phyloP scores from a whole-genome alignment of 2,329 filamentous ascomycete species.

The Nemania bipapillata region DNA sequence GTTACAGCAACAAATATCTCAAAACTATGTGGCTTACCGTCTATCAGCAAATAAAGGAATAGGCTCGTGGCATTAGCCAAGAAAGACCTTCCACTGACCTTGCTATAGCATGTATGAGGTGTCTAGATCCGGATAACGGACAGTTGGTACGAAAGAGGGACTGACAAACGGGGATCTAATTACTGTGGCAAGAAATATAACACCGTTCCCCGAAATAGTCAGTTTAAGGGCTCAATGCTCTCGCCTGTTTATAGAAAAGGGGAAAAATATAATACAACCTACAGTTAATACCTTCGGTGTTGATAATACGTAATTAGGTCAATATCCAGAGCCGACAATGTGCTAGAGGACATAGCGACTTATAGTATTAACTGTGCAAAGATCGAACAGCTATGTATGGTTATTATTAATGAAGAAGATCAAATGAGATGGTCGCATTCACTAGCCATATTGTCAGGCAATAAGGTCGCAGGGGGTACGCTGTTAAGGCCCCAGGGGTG shows the following conservation, averaged over 20 bases:
- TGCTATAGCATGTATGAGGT: slow-evolving; percentile 17
- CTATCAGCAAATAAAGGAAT: slow-evolving; percentile 10
- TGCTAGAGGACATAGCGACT: background rate
- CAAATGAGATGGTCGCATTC: background rate
- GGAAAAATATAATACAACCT: no score
- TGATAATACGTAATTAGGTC: no score
- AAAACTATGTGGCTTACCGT: background rate
- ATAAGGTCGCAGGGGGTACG: no score
- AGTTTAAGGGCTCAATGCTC: no score
- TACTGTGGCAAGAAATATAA: background rate
- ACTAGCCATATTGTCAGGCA: no score
- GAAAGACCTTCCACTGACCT: slow-evolving; percentile 18
- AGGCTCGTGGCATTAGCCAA: slow-evolving; percentile 18
- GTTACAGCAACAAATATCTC: slow-evolving; percentile 21
- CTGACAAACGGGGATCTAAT: slow-evolving; percentile 22
- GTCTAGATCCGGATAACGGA: slow-evolving; percentile 18
- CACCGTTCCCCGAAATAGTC: background rate
- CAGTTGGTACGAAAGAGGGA: background rate
- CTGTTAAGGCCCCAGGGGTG: no score
- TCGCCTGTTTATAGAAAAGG: no score
- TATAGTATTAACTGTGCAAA: background rate
- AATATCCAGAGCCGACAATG: background rate
- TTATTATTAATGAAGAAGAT: background rate
- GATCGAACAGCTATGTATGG: no score
- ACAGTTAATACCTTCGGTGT: no score